A percentile compares a stretch with the other conserved stretches of the same genome.
Evolutionary conservation across 1,284 basidiomycete species (phyloP).

Genomic region (Megacollybia platyphylla): DNA sequence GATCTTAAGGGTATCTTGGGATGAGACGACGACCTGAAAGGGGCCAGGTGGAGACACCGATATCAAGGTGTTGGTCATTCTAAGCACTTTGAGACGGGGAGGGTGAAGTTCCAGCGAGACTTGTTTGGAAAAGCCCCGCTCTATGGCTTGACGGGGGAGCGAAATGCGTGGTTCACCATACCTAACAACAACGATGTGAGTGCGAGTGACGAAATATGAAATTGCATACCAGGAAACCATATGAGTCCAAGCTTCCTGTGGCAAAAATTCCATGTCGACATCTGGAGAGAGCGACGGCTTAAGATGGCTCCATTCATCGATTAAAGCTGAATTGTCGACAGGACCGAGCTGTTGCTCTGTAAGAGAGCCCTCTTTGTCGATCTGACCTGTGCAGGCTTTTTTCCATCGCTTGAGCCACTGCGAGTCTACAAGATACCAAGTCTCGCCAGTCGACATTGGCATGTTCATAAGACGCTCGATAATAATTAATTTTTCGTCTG

Average conservation of each 20-base stretch:
- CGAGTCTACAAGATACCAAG: constrained; percentile 67
- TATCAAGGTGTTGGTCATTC: constrained; percentile 20
- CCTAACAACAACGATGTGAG: constrained; percentile 24
- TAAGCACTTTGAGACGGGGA: constrained; percentile 51
- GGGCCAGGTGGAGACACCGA: constrained; percentile 12
- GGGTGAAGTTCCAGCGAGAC: constrained; percentile 72
- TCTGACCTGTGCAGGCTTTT: constrained; percentile 51
- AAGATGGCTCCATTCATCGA: constrained; percentile 42
- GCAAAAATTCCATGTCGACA: constrained; percentile 71
- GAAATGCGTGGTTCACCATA: constrained; percentile 50
- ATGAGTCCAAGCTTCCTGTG: constrained; percentile 58
- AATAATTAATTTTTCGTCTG: constrained; percentile 31
- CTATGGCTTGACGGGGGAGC: constrained; percentile 58
- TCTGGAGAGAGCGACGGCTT: constrained; percentile 42
- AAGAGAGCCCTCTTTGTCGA: constrained; percentile 52
- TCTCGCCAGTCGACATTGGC: constrained; percentile 51
- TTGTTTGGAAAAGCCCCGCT: constrained; percentile 37
- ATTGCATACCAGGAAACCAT: constrained; percentile 53
- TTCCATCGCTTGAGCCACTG: constrained; percentile 69
- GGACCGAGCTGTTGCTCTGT: constrained; percentile 55
- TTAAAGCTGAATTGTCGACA: constrained; percentile 59
- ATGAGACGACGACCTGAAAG: constrained; percentile 31
- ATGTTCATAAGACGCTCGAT: constrained; percentile 32
- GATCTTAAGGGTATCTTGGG: constrained; percentile 29
- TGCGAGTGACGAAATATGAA: constrained; percentile 4